phyloP scores from a whole-genome alignment of 1,284 basidiomycete species.

The Trichosporon coremiiforme region DNA sequence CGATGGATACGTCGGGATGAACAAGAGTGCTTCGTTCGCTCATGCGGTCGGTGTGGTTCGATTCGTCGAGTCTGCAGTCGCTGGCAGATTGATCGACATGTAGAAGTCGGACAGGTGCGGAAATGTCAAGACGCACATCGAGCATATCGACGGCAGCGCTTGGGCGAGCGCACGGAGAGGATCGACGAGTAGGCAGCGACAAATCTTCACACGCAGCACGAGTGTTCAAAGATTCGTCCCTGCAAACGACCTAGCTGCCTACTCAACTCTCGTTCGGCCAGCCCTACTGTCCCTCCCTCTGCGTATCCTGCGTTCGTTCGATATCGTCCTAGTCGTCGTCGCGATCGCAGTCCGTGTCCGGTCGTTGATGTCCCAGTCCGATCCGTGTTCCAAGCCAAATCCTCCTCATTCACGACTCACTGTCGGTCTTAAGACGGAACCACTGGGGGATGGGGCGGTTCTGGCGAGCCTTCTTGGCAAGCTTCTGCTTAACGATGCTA shows the following conservation, averaged over 20 bases:
- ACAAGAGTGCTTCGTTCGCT: too few relatives aligned
- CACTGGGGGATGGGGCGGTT: conserved; percentile 98
- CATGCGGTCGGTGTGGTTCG: too few relatives aligned
- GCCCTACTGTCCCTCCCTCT: background rate
- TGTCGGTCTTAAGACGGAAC: conserved; percentile 97
- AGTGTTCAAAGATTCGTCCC: background rate
- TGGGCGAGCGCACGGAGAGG: too few relatives aligned
- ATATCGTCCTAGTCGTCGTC: background rate
- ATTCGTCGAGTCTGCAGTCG: too few relatives aligned
- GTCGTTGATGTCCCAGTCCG: background rate
- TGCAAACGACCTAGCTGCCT: background rate
- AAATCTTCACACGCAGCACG: too few relatives aligned
- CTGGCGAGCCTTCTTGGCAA: conserved; percentile 93
- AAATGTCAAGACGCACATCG: too few relatives aligned
- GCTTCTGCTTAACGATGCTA: conserved; percentile 70
- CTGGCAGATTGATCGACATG: too few relatives aligned
- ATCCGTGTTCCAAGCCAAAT: background rate
- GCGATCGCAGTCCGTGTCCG: background rate
- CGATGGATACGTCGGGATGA: too few relatives aligned
- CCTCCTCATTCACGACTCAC: conserved; percentile 40
- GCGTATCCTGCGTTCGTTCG: background rate
- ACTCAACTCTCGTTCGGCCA: too few relatives aligned
- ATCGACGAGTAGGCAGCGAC: too few relatives aligned
- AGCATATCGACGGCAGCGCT: too few relatives aligned
- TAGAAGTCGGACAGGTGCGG: too few relatives aligned